Base-by-base conservation (phyloP, 1,139 yeast species). In the Kodamaea plutei region DNA sequence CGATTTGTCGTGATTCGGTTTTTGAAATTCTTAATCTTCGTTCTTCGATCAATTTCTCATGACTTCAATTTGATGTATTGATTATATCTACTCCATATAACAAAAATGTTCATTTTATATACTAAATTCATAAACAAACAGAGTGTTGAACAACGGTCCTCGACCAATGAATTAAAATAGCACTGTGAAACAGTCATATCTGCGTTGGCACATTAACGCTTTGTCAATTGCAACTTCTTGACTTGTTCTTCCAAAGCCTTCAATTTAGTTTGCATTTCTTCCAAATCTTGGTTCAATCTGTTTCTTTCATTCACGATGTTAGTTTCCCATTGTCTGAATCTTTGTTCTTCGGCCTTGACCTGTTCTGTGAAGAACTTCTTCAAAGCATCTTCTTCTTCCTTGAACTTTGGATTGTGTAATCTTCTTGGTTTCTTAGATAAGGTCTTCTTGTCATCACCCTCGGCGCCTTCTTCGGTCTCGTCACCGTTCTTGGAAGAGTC, bases 251-350 rank as follows among this genome's bases (percentile, higher is more conserved):
- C 89, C 52, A 83, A 64, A 34, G 73, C 59, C 56, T 80, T 82
- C 51, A 81, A 77, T 55, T 81, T 80, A 23, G 62, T 46, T 49
- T 89, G 96, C 63, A 91, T 76, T 47, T 84, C 88, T 51, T 89
- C 96, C 52, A 93, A 73, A 59, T 91, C 98, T 60, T 82, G 84
- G 63, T 91, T 91, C 57, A 93, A 74, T 58, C 95, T 79, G 61
- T 88, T 87, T 63, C 96, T 81, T 65, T 89, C 97, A 47, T 84
- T 85, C 43, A 88, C 93, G 47, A 91, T 85, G 55, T 89, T 89
- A 47, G 88, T 85, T 63, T 89, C 97, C 97, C 98, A 91, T 67
- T 89, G 95, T 68, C 95, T 82, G 65, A 91, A 93, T 55, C 98
- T 76, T 52, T 85, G 94, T 54, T 93, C 98, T 64, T 91, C 98